These are phyloP conservation scores for Graphium sp. DNA, from an alignment of 2,329 filamentous ascomycete genomes.

Conservation along the genomic window DNA sequence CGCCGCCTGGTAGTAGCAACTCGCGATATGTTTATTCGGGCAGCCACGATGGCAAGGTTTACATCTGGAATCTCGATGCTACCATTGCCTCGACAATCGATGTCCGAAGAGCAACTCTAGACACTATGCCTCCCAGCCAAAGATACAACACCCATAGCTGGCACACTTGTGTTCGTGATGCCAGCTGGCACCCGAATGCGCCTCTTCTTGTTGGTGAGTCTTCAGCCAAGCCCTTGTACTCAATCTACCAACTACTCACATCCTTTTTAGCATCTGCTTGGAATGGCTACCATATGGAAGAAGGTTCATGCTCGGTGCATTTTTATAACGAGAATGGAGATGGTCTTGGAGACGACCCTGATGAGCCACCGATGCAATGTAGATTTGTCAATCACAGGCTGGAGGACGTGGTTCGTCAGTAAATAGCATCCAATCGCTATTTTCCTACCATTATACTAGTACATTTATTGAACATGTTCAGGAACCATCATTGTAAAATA, in stretches of 20 bases:
- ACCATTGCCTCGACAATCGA: constrained; percentile 66
- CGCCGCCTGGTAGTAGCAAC: constrained; percentile 69
- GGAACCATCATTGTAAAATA: too few relatives aligned
- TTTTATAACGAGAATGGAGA: constrained; percentile 46
- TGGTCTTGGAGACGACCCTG: background rate
- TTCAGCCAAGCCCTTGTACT: background rate
- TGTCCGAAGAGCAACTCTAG: constrained; percentile 56
- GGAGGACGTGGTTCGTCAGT: background rate
- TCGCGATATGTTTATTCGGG: constrained; percentile 88
- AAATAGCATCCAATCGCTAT: background rate
- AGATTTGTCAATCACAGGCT: background rate
- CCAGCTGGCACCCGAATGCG: constrained; percentile 76
- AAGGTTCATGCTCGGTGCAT: constrained; percentile 64
- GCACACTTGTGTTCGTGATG: constrained; percentile 72
- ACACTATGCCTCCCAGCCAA: too few relatives aligned
- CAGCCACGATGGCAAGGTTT: constrained; percentile 76
- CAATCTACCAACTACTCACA: background rate
- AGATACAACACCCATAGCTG: constrained; percentile 19
- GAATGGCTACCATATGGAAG: constrained; percentile 59
- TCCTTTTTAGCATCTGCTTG: constrained; percentile 51
- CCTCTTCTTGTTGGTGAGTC: constrained; percentile 54
- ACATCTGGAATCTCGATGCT: constrained; percentile 86
- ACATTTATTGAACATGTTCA: too few relatives aligned
- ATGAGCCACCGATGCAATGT: constrained; percentile 1
- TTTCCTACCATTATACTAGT: too few relatives aligned